phyloP scores from a whole-genome alignment of 768 basidiomycete species.

The Pleurotus eryngii region DNA sequence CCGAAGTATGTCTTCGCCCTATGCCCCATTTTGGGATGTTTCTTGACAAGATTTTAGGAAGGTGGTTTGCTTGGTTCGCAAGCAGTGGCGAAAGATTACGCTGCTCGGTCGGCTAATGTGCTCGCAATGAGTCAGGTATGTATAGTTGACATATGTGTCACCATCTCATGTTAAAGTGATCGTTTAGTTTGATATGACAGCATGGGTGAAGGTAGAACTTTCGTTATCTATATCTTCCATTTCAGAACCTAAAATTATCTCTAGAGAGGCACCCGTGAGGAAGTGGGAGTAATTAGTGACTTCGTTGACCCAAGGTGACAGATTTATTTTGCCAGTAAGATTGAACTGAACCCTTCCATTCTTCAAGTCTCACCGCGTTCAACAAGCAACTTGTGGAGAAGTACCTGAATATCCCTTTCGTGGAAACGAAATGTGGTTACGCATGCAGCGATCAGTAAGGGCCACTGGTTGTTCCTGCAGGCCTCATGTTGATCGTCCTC shows the following conservation, averaged over 20 bases:
- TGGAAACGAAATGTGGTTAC: conserved; percentile 87
- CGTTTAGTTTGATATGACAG: conserved; percentile 83
- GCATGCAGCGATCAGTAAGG: conserved; percentile 90
- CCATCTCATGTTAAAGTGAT: conserved; percentile 5
- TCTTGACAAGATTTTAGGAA: conserved; percentile 43
- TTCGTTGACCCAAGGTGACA: conserved; percentile 64
- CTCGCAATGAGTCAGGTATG: conserved; percentile 80
- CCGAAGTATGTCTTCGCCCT: conserved; percentile 48
- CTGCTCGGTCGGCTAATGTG: conserved; percentile 57
- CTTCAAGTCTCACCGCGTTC: conserved; percentile 68
- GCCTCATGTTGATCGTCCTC: conserved; percentile 24
- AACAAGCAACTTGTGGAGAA: conserved; percentile 73
- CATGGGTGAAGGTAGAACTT: conserved; percentile 79
- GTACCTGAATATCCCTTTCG: conserved; percentile 84
- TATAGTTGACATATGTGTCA: not conserved
- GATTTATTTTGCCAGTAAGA: conserved; percentile 10
- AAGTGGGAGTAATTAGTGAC: conserved; percentile 84
- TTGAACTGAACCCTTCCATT: conserved; percentile 11
- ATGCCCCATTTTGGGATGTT: conserved; percentile 5
- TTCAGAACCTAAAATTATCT: conserved; percentile 13
- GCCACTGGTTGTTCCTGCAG: conserved; percentile 23
- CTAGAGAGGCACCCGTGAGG: conserved; percentile 65
- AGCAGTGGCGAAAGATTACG: conserved; percentile 80
- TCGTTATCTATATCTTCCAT: conserved; percentile 12
- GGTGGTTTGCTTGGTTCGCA: conserved; percentile 86